Conservation (phyloP, 345 rosid species). For the Dovyalis caffra region DNA sequence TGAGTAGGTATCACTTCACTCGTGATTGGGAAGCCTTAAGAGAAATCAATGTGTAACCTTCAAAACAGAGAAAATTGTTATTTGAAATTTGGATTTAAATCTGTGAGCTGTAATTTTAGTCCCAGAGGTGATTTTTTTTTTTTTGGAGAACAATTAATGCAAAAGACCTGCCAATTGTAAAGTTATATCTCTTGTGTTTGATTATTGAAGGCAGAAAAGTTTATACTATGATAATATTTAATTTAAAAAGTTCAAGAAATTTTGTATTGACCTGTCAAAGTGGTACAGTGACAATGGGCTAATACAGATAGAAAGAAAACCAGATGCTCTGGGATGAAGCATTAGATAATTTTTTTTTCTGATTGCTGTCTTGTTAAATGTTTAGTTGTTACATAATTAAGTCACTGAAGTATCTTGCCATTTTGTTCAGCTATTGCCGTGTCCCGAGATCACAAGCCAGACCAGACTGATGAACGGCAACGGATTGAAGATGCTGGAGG, state of each 20-base stretch:
- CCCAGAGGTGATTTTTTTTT: neutral
- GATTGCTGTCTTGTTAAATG: neutral
- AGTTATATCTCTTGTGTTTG: neutral
- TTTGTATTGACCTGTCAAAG: neutral
- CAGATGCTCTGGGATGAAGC: neutral
- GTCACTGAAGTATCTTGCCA: neutral
- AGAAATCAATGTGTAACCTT: neutral
- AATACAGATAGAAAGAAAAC: neutral
- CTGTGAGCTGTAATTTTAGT: neutral
- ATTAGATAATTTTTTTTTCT: neutral
- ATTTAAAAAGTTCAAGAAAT: neutral
- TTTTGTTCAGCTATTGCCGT: conserved; percentile 78
- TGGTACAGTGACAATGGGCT: neutral
- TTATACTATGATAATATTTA: neutral
- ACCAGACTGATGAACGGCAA: conserved; percentile 95
- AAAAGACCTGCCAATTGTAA: neutral
- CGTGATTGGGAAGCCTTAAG: neutral
- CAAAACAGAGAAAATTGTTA: neutral
- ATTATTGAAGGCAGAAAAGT: neutral
- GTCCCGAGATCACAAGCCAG: conserved; percentile 99
- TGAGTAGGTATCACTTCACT: neutral
- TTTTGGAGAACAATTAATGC: neutral
- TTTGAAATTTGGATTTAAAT: neutral
- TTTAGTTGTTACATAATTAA: neutral
- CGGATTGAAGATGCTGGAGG: conserved; percentile 99